A percentile compares a stretch with the other conserved stretches of the same genome.
phyloP scores from a whole-genome alignment of 2,329 filamentous ascomycete genomes.

The Pseudogymnoascus sp. region DNA sequence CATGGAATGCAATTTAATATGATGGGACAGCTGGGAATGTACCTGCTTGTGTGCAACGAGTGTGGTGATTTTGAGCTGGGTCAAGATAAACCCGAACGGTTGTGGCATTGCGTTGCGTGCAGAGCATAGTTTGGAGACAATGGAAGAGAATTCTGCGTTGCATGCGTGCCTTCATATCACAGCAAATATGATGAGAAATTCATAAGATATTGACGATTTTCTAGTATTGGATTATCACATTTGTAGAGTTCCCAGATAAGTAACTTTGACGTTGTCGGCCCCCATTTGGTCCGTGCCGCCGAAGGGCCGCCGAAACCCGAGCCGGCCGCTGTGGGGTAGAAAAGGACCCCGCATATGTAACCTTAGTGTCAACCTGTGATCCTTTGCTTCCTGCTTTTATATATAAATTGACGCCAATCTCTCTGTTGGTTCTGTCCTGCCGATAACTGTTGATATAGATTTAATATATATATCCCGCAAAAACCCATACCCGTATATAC shows the following conservation, averaged over 20 bases:
- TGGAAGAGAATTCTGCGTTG: too few relatives aligned
- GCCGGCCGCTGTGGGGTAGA: neutral
- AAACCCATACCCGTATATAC: neutral
- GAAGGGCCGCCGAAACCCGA: neutral
- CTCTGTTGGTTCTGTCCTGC: neutral
- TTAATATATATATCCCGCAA: neutral
- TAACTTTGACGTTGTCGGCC: neutral
- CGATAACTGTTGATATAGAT: neutral
- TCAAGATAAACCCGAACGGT: too few relatives aligned
- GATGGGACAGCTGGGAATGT: neutral
- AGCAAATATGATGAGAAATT: neutral
- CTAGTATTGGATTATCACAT: neutral
- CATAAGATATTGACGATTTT: neutral
- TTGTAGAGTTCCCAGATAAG: neutral
- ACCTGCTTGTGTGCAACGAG: neutral
- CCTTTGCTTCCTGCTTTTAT: neutral
- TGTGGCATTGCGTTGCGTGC: neutral
- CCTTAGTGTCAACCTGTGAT: neutral
- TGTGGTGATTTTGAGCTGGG: neutral
- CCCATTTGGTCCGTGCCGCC: neutral
- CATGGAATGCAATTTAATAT: neutral
- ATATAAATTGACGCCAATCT: neutral
- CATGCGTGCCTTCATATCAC: neutral
- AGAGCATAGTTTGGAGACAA: neutral
- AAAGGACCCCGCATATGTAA: conserved; percentile 4